A percentile compares a stretch with the other conserved stretches of the same genome.
Evolutionary conservation across 2,329 filamentous ascomycete species (phyloP).

Genomic region (Calonectria hongkongensis): DNA sequence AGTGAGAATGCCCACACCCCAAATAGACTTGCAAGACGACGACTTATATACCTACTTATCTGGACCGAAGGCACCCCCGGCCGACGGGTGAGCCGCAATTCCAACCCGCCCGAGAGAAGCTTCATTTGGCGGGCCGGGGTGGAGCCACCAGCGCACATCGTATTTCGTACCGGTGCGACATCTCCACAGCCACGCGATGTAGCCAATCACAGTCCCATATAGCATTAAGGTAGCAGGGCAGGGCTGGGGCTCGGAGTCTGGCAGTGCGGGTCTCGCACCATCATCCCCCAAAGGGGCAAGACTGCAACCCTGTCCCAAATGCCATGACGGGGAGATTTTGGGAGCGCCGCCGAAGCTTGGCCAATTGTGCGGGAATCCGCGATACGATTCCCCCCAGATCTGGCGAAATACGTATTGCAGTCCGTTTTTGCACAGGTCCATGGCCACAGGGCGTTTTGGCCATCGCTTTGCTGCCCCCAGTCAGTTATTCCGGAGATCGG

Average conservation of each 20-base stretch:
- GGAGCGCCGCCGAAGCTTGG: conserved; percentile 11
- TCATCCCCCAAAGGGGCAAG: conserved; percentile 36
- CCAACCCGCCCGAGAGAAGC: conserved; percentile 19
- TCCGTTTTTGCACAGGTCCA: neutral
- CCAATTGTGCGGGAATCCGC: conserved; percentile 38
- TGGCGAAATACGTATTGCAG: conserved; percentile 17
- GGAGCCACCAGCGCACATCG: conserved; percentile 24
- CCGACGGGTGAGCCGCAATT: conserved; percentile 31
- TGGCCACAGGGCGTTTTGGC: conserved; percentile 19
- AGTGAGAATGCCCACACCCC: neutral
- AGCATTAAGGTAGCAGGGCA: neutral
- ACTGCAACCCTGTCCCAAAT: neutral
- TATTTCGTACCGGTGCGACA: conserved; percentile 37
- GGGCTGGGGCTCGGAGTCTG: neutral
- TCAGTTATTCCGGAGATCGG: neutral
- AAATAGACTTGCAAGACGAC: neutral
- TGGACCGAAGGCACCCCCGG: conserved; percentile 1
- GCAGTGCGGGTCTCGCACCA: conserved; percentile 32
- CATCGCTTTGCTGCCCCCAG: neutral
- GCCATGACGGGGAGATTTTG: neutral
- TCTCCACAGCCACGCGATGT: neutral
- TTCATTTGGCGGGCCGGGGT: conserved; percentile 33
- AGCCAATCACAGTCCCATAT: neutral
- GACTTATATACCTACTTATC: conserved; percentile 33
- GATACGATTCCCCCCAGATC: conserved; percentile 32